These are phyloP conservation scores for Thymus quinquecostatus DNA, from an alignment of 257 asterid species.

Conservation along the genomic window DNA sequence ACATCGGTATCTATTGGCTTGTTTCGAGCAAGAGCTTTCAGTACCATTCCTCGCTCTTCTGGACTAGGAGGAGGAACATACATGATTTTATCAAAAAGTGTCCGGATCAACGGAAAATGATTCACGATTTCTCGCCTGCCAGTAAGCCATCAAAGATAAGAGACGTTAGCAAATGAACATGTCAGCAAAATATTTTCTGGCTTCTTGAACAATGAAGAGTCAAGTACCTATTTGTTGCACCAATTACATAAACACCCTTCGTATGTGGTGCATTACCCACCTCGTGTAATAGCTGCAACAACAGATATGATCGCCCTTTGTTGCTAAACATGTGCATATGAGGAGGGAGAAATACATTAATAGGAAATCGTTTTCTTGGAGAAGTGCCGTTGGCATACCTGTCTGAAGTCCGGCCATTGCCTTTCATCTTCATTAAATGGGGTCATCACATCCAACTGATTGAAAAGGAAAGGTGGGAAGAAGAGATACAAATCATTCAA, in stretches of 20 bases:
- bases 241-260: constrained; percentile 79
- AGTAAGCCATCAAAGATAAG: constrained; percentile 1
- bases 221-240: constrained; percentile 81
- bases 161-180: neutral
- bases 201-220: neutral
- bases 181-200: too few species aligned
- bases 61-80: constrained; percentile 79
- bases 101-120: constrained; percentile 37
- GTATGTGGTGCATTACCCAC: constrained; percentile 49
- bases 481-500: too few species aligned
- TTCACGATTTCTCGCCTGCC: constrained; percentile 50
- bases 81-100: constrained; percentile 35
- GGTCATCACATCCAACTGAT: neutral
- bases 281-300: constrained; percentile 45
- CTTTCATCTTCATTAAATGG: neutral
- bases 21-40: constrained; percentile 27
- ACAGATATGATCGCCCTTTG: neutral
- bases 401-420: neutral
- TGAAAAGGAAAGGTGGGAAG: too few species aligned
- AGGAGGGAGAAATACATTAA: too few species aligned
- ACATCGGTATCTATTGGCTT: constrained; percentile 48
- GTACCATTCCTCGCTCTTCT: constrained; percentile 64
- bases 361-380: neutral
- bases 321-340: neutral
- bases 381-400: neutral